phyloP scores from a whole-genome alignment of 176 grass and related monocot species.

The Zizania latifolia region DNA sequence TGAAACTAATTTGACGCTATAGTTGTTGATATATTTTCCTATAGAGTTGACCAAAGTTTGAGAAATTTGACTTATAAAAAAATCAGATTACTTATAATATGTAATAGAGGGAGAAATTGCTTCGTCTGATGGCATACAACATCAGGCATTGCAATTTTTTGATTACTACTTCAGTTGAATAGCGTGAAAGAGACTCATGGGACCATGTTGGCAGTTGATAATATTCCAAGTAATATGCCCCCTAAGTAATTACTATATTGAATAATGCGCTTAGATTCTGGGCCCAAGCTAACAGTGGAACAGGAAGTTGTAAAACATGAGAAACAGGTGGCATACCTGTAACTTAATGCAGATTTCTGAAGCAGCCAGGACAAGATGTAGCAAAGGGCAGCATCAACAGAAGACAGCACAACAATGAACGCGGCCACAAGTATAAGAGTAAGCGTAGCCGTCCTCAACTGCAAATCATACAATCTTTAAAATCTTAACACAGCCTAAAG shows the following conservation, averaged over 20 bases:
- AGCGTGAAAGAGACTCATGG: not conserved
- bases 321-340: conserved; percentile 30
- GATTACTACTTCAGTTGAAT: conserved; percentile 20
- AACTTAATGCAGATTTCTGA: conserved; percentile 62
- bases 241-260: not conserved
- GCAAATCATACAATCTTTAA: conserved; percentile 5
- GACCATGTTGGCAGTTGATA: not conserved
- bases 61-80: too few species aligned
- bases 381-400: conserved; percentile 68
- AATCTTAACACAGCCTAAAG: not conserved
- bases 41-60: too few species aligned
- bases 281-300: not conserved
- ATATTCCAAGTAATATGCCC: not conserved
- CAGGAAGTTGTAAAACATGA: conserved; percentile 5
- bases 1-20: too few species aligned
- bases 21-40: too few species aligned
- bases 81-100: too few species aligned
- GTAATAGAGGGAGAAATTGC: too few species aligned
- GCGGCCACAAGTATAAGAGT: conserved; percentile 70
- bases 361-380: conserved; percentile 73
- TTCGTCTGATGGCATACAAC: not conserved
- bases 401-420: conserved; percentile 79
- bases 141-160: not conserved
- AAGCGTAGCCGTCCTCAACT: conserved; percentile 72
- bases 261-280: not conserved